These are phyloP conservation scores for Asterophora parasitica DNA, from an alignment of 768 basidiomycete genomes.

Conservation along the genomic window DNA sequence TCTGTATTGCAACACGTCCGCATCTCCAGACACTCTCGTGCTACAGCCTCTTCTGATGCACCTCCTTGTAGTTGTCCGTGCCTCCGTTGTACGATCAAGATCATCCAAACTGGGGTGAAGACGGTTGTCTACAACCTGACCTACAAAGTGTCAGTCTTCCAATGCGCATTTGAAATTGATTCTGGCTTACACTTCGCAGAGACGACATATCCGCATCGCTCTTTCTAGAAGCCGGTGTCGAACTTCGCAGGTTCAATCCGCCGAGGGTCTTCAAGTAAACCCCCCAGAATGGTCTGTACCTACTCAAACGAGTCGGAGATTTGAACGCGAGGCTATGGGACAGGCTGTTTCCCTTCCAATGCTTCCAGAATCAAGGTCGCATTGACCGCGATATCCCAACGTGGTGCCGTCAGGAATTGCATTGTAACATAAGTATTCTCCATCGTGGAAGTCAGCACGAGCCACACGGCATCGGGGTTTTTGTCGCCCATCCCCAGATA, in stretches of 20 bases:
- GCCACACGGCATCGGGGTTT: conserved; percentile 84
- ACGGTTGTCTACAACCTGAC: conserved; percentile 92
- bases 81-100: conserved; percentile 93
- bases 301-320: background rate
- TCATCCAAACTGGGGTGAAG: conserved; percentile 90
- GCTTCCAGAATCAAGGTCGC: conserved; percentile 28
- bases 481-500: conserved; percentile 54
- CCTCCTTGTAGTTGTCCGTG: conserved; percentile 79
- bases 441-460: conserved; percentile 57
- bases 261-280: conserved; percentile 5
- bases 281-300: conserved; percentile 7
- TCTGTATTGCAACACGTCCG: conserved; percentile 98
- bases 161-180: background rate
- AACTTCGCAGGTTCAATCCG: conserved; percentile 66
- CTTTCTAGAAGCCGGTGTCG: conserved; percentile 79
- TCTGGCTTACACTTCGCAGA: conserved; percentile 31
- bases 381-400: conserved; percentile 60
- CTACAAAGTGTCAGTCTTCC: conserved; percentile 81
- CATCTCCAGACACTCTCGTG: background rate
- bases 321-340: background rate
- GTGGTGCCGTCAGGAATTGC: conserved; percentile 46
- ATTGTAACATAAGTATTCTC: conserved; percentile 37
- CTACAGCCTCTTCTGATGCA: conserved; percentile 1
- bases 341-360: background rate
- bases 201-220: conserved; percentile 79